These are phyloP conservation scores for Hymenoscyphus fraxineus DNA, from an alignment of 2,329 filamentous ascomycete genomes.

Conservation along the genomic window DNA sequence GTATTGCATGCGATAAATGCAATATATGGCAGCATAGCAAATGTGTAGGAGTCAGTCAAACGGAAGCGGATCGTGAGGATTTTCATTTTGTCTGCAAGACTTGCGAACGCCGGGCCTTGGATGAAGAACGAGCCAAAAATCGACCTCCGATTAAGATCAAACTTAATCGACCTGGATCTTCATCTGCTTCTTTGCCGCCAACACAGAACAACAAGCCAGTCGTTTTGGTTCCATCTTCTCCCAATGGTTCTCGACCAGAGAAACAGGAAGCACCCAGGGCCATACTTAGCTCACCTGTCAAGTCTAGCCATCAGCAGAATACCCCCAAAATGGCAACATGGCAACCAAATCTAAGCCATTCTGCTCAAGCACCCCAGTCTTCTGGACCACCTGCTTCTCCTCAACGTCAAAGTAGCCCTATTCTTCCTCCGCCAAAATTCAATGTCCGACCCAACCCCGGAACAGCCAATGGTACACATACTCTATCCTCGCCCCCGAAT, in stretches of 20 bases:
- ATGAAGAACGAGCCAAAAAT: conserved; percentile 57
- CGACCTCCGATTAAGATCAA: conserved; percentile 56
- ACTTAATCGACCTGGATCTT: conserved; percentile 45
- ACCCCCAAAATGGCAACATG: conserved; percentile 16
- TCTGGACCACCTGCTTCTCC: conserved; percentile 15
- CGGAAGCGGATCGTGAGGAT: conserved; percentile 76
- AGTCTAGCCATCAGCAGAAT: conserved; percentile 8
- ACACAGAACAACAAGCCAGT: conserved; percentile 24
- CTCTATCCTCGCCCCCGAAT: conserved; percentile 18
- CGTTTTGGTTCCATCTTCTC: conserved; percentile 3
- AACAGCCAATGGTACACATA: not conserved
- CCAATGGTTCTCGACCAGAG: conserved; percentile 17
- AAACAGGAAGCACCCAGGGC: not conserved
- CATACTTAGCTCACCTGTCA: conserved; percentile 7
- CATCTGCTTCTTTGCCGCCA: conserved; percentile 39
- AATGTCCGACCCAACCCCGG: conserved; percentile 3
- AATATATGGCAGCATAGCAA: conserved; percentile 97
- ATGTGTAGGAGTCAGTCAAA: conserved; percentile 75
- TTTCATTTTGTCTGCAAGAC: conserved; percentile 83
- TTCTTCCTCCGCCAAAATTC: conserved; percentile 9
- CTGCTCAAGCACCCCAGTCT: conserved; percentile 14
- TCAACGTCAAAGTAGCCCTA: conserved; percentile 13
- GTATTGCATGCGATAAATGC: conserved; percentile 89
- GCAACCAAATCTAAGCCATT: conserved; percentile 12
- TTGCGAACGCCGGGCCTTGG: conserved; percentile 67